Evolutionary conservation across 257 asterid species (phyloP), one percentile per base, ranked within the genome.

Genomic region (Nemophila menziesii): DNA sequence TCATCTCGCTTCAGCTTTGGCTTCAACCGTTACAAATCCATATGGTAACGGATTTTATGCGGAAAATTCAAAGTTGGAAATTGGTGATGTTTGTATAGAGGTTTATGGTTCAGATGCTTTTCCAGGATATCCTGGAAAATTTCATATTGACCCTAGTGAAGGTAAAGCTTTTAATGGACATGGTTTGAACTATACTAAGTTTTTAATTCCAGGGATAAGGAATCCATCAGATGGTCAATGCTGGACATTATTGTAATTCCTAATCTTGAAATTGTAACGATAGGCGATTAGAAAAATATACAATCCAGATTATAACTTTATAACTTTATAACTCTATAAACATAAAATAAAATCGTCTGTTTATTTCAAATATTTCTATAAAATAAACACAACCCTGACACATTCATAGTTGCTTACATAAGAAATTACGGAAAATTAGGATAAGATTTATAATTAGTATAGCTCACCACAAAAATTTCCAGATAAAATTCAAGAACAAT

Each of bases 1-100:
- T 13, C 55, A 49, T 37, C 38, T 49, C 13, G 55, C 55, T 1
- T 49, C 55, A 5, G 55, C 55, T 4, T 49, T 49, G 55, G 55
- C 45, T 17, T 34, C 55, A 13, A 49, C 55, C 19, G 11, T 49
- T n/a, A 49, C 55, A 2, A 49, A 49, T 21, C 55, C 55, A 1
- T 37, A 21, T 7, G 46, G 36, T 7, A 11, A 36, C 5, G 55
- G 55, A 21, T 49, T 49, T 21, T 49, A 33, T 34, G 26, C 34
- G 4, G 46, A 21, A n/a, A 7, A 10, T 4, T 5, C 37, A 8
- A 7, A 15, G n/a, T 11, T 11, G 13, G 55, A 49, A 16, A 17
- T 37, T 1, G 43, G 44, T 18, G 2, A 20, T 1, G 3, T 14
- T 33, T 49, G 55, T 21, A 2, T 19, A 5, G 23, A 37, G 33